Evolutionary conservation across 352 stramenopile species (phyloP).

Genomic region (Pythium insidiosum): DNA sequence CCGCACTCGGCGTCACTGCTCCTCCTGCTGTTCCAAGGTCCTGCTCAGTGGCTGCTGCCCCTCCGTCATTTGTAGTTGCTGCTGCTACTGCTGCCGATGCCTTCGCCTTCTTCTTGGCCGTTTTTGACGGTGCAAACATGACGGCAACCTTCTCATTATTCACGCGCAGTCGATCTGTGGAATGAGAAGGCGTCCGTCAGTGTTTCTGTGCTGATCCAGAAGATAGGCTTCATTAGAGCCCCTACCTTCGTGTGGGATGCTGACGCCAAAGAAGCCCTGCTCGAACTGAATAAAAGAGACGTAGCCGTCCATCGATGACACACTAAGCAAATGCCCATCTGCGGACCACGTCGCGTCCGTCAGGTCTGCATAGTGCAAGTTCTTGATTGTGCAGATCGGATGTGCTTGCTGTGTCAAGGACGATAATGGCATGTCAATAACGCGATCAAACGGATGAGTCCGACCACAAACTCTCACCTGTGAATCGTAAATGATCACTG

Average conservation of each 20-base stretch:
- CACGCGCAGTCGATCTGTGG: slow-evolving; percentile 25
- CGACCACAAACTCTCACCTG: slow-evolving; percentile 36
- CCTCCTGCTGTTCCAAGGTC: slow-evolving; percentile 10
- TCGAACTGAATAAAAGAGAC: slow-evolving; percentile 91
- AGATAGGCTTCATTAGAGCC: too few relatives aligned
- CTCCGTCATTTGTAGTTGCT: too few relatives aligned
- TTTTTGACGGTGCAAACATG: slow-evolving; percentile 63
- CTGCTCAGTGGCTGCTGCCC: slow-evolving; percentile 9
- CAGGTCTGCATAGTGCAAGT: slow-evolving; percentile 93
- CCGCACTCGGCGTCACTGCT: background rate
- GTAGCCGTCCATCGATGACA: slow-evolving; percentile 95
- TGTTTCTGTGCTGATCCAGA: too few relatives aligned
- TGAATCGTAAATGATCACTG: slow-evolving; percentile 94
- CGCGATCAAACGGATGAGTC: background rate
- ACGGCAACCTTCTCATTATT: slow-evolving; percentile 39
- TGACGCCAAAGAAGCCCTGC: slow-evolving; percentile 72
- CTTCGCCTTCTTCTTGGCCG: slow-evolving; percentile 46
- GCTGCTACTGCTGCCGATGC: too few relatives aligned
- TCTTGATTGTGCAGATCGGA: slow-evolving; percentile 85
- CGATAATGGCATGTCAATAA: background rate
- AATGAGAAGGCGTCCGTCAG: background rate
- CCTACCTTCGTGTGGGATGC: slow-evolving; percentile 10
- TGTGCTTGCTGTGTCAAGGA: slow-evolving; percentile 38
- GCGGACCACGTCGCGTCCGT: slow-evolving; percentile 91
- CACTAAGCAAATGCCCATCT: slow-evolving; percentile 87